Percentiles rank a stretch among this genome's conserved stretches.
phyloP scores from a whole-genome alignment of 371 early-diverging fungal genomes.

The Mucor mucedo region DNA sequence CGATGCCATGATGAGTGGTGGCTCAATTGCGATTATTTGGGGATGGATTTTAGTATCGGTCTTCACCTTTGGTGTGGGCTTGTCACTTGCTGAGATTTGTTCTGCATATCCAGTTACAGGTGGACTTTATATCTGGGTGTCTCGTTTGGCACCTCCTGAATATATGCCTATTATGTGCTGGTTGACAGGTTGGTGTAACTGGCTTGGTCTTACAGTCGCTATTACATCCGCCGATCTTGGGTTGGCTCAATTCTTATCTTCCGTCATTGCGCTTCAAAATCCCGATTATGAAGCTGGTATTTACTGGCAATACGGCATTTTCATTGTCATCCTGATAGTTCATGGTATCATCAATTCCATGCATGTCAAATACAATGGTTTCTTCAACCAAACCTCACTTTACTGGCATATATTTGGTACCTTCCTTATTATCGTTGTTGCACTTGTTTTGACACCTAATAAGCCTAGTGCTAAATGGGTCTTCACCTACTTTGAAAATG shows the following conservation, averaged over 20 bases:
- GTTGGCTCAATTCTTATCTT: conserved; percentile 54
- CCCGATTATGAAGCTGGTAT: conserved; percentile 43
- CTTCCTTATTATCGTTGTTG: conserved; percentile 58
- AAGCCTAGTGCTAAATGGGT: conserved; percentile 51
- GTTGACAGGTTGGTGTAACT: conserved; percentile 65
- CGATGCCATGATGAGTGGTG: conserved; percentile 68
- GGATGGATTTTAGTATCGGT: conserved; percentile 70
- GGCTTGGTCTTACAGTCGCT: conserved; percentile 56
- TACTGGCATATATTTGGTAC: conserved; percentile 66
- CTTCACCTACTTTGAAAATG: conserved; percentile 46
- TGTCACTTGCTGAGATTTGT: conserved; percentile 78
- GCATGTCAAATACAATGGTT: conserved; percentile 53
- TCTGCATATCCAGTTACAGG: conserved; percentile 75
- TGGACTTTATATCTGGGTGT: conserved; percentile 65
- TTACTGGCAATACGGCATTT: conserved; percentile 49
- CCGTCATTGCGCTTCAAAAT: conserved; percentile 44
- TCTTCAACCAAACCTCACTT: conserved; percentile 59
- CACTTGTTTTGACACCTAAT: conserved; percentile 55
- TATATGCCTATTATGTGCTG: conserved; percentile 63
- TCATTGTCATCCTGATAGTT: conserved; percentile 50
- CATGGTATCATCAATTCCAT: conserved; percentile 65
- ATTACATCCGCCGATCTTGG: conserved; percentile 62
- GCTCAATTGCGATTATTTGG: conserved; percentile 73
- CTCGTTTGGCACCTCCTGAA: conserved; percentile 54
- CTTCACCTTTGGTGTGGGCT: conserved; percentile 67